These are phyloP conservation scores for Gynandropsis gynandra DNA, from an alignment of 345 rosid genomes.

Conservation along the genomic window DNA sequence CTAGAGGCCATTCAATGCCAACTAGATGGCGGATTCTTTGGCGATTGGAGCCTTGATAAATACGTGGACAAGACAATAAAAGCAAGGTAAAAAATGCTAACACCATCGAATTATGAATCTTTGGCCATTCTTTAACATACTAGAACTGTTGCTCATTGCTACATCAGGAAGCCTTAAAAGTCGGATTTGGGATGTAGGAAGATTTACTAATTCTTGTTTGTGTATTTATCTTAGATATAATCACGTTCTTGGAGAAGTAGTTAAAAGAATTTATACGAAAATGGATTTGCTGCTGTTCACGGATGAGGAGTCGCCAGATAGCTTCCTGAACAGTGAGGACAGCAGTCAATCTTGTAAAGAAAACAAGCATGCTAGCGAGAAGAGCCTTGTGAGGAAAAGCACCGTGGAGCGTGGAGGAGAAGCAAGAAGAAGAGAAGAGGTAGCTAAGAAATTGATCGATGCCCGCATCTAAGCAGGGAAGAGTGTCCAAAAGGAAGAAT, in stretches of 20 bases:
- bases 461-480: constrained; percentile 40
- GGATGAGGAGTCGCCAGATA: constrained; percentile 50
- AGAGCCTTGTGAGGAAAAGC: constrained; percentile 22
- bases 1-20: constrained; percentile 72
- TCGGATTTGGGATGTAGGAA: not conserved
- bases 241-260: constrained; percentile 50
- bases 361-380: constrained; percentile 29
- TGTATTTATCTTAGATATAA: constrained; percentile 44
- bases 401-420: constrained; percentile 22
- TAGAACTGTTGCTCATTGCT: no score
- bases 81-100: constrained; percentile 41
- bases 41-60: constrained; percentile 84
- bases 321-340: constrained; percentile 61
- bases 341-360: constrained; percentile 52
- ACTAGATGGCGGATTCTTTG: constrained; percentile 82
- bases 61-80: constrained; percentile 68
- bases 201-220: constrained; percentile 17
- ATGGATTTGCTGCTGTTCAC: constrained; percentile 69
- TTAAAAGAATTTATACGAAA: constrained; percentile 52
- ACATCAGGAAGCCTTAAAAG: no score
- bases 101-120: no score
- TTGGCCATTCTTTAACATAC: no score
- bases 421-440: constrained; percentile 26
- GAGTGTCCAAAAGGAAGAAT: constrained; percentile 48
- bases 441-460: constrained; percentile 40